Percentiles rank a stretch among this genome's conserved stretches.
phyloP scores from a whole-genome alignment of 805 yeast species.

The Yarrowia hollandica region DNA sequence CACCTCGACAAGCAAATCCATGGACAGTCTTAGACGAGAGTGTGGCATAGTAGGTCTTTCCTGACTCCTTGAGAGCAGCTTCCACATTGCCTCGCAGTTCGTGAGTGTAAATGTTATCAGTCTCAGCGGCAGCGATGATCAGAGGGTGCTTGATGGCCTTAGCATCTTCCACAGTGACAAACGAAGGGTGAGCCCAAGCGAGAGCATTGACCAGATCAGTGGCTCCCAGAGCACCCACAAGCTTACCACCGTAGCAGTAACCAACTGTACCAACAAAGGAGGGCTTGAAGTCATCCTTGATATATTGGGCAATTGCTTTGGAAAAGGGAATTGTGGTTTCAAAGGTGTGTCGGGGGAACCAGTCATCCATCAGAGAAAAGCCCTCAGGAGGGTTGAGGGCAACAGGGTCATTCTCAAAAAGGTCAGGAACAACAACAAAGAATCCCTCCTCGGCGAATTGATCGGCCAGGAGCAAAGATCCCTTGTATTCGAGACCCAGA shows the following conservation, averaged over 20 bases:
- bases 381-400: slow-evolving; percentile 38
- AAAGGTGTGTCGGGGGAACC: slow-evolving; percentile 57
- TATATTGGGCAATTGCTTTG: slow-evolving; percentile 48
- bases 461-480: slow-evolving; percentile 53
- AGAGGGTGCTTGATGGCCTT: slow-evolving; percentile 62
- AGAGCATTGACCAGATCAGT: slow-evolving; percentile 48
- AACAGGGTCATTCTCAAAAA: slow-evolving; percentile 57
- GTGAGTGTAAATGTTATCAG: slow-evolving; percentile 59
- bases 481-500: slow-evolving; percentile 60
- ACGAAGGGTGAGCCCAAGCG: slow-evolving; percentile 84
- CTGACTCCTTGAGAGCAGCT: slow-evolving; percentile 53
- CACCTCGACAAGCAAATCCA: slow-evolving; percentile 83
- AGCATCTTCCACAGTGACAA: slow-evolving; percentile 65
- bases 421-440: slow-evolving; percentile 74
- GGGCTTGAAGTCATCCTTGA: slow-evolving; percentile 50
- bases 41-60: slow-evolving; percentile 59
- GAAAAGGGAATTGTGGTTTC: slow-evolving; percentile 53
- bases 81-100: slow-evolving; percentile 67
- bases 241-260: slow-evolving; percentile 84
- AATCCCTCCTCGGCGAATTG: slow-evolving; percentile 60
- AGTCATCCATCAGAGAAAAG: slow-evolving; percentile 41
- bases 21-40: slow-evolving; percentile 65
- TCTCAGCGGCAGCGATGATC: slow-evolving; percentile 72
- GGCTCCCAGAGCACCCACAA: slow-evolving; percentile 51
- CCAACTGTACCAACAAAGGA: slow-evolving; percentile 62